Conservation (phyloP, 495 filamentous ascomycete species). For the Penicillium steckii region DNA sequence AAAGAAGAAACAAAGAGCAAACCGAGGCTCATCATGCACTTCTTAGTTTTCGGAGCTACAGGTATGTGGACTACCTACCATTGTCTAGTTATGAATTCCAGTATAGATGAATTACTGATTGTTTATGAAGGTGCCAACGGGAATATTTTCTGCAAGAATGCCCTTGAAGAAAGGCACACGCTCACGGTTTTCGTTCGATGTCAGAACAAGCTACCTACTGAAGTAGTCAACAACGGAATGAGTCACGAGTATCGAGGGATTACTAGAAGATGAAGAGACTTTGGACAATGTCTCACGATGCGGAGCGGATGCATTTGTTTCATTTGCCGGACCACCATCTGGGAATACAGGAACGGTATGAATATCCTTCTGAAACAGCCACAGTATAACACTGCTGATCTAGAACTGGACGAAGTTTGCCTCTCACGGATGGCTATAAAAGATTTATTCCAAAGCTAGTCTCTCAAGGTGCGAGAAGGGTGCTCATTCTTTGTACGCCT, state of each 20-base stretch:
- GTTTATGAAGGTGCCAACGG: not conserved
- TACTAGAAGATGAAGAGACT: constrained; percentile 1
- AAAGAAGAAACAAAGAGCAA: too few relatives aligned
- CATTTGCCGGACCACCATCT: constrained; percentile 11
- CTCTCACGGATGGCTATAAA: not conserved
- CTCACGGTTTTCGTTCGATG: constrained; percentile 7
- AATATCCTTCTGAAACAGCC: not conserved
- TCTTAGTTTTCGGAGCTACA: not conserved
- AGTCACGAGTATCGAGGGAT: not conserved
- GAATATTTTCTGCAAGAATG: constrained; percentile 6
- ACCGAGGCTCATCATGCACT: too few relatives aligned
- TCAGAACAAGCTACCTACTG: not conserved
- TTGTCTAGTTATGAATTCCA: too few relatives aligned
- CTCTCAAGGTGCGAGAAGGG: not conserved
- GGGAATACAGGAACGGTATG: constrained; percentile 9
- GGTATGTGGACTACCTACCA: not conserved
- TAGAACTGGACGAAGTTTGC: not conserved
- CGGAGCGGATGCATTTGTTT: constrained; percentile 11
- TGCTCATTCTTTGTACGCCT: constrained; percentile 13
- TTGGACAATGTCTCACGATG: constrained; percentile 6
- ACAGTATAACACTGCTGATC: not conserved
- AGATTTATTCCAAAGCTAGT: not conserved
- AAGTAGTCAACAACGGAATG: not conserved
- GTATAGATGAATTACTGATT: not conserved
- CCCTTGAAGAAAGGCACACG: constrained; percentile 5